Conservation (phyloP, 2,329 filamentous ascomycete species). For the Penicillium capsulatum region DNA sequence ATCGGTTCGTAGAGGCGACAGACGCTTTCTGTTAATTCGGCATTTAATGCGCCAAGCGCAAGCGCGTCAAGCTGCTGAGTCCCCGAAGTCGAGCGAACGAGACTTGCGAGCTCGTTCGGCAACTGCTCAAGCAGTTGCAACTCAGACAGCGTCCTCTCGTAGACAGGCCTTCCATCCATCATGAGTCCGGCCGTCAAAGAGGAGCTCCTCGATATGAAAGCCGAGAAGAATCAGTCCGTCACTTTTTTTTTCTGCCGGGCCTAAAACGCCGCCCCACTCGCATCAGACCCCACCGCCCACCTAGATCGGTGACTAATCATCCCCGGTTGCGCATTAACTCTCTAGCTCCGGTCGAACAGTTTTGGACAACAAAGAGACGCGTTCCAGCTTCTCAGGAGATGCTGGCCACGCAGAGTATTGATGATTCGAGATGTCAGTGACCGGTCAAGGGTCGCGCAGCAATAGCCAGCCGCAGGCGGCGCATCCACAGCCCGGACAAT, state of each 20-base stretch:
- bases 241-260: constrained; percentile 37
- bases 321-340: constrained; percentile 20
- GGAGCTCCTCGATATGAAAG: constrained; percentile 29
- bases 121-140: constrained; percentile 53
- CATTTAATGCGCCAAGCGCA: constrained; percentile 63
- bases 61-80: constrained; percentile 67
- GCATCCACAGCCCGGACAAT: constrained; percentile 11
- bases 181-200: constrained; percentile 30
- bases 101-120: constrained; percentile 64
- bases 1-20: constrained; percentile 70
- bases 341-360: constrained; percentile 10
- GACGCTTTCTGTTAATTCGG: constrained; percentile 66
- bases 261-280: constrained; percentile 4
- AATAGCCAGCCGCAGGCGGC: constrained; percentile 11
- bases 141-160: constrained; percentile 54
- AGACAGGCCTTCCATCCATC: constrained; percentile 39
- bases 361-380: constrained; percentile 7
- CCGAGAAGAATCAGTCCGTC: constrained; percentile 24
- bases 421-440: constrained; percentile 27
- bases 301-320: constrained; percentile 24
- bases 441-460: constrained; percentile 16
- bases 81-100: constrained; percentile 61
- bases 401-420: constrained; percentile 17
- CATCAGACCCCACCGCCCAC: constrained; percentile 32
- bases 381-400: constrained; percentile 11